These are phyloP conservation scores for Collariella sp. DNA, from an alignment of 495 filamentous ascomycete genomes.

Conservation along the genomic window DNA sequence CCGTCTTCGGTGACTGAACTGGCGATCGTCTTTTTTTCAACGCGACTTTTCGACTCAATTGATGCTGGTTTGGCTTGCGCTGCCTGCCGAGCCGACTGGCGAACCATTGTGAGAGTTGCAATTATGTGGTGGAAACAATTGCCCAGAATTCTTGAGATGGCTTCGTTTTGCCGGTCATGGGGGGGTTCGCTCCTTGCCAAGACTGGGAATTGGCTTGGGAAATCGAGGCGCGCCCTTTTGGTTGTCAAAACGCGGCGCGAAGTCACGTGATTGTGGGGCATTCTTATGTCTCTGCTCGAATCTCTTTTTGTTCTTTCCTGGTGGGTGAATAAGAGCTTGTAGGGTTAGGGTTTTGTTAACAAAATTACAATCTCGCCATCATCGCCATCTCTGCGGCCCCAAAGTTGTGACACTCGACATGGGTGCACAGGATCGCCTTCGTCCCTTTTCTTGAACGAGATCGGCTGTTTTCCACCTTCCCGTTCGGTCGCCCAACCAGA, in stretches of 20 bases:
- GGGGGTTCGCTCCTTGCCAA: too few relatives aligned
- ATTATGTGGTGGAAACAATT: background rate
- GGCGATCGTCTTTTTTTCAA: background rate
- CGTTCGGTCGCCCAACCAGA: background rate
- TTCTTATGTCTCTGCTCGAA: too few relatives aligned
- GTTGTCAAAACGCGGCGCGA: background rate
- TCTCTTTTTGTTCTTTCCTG: too few relatives aligned
- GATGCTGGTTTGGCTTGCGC: conserved; percentile 2
- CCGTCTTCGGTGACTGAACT: background rate
- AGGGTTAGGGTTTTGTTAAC: too few relatives aligned
- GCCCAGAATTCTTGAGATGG: background rate
- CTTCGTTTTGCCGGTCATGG: background rate
- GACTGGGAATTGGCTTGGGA: background rate
- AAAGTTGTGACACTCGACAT: too few relatives aligned
- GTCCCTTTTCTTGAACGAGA: too few relatives aligned
- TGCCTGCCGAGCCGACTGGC: conserved; percentile 11
- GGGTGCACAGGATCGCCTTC: too few relatives aligned
- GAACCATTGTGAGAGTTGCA: background rate
- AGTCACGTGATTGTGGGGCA: background rate
- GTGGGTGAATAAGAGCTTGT: too few relatives aligned
- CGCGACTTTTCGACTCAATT: background rate
- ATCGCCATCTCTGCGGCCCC: too few relatives aligned
- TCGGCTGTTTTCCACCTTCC: too few relatives aligned
- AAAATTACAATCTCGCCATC: too few relatives aligned
- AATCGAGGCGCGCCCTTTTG: background rate